Conservation (phyloP, 129 eudicot species). For the Chrysanthemum seticuspe region DNA sequence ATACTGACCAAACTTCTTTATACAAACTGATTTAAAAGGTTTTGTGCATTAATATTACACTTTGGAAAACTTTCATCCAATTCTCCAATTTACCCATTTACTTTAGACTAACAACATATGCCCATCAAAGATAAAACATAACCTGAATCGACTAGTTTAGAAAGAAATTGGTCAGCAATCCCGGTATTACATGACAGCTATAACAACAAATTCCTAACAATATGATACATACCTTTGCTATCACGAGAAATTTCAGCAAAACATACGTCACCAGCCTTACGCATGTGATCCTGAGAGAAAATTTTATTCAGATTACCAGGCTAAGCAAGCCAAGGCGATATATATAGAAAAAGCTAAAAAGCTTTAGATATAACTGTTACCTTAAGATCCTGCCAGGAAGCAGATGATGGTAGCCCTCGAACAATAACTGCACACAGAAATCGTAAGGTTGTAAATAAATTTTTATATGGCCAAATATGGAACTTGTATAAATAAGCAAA, state of each 20-base stretch:
- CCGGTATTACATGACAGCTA: background rate
- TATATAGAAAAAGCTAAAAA: background rate
- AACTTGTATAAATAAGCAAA: background rate
- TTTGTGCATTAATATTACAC: too few species aligned
- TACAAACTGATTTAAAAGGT: too few species aligned
- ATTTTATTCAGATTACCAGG: background rate
- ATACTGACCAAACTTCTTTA: too few species aligned
- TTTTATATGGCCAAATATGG: background rate
- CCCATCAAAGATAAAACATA: background rate
- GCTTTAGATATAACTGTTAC: slow-evolving; percentile 34
- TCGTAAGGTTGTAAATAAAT: slow-evolving; percentile 9
- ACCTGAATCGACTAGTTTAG: background rate
- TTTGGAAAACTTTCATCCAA: too few species aligned
- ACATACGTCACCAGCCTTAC: slow-evolving; percentile 98
- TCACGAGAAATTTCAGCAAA: slow-evolving; percentile 95
- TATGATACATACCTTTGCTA: slow-evolving; percentile 58
- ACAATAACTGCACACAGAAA: slow-evolving; percentile 58
- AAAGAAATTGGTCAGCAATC: slow-evolving; percentile 4
- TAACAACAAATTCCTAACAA: background rate
- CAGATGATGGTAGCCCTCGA: slow-evolving; percentile 94
- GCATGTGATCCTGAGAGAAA: slow-evolving; percentile 84
- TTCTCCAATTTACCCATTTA: too few species aligned
- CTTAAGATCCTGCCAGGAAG: slow-evolving; percentile 99
- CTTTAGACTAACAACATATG: too few species aligned
- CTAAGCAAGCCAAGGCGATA: background rate